Evolutionary conservation across 176 grass and related monocot genomes (phyloP).

Genomic region (Oryza meyeriana): DNA sequence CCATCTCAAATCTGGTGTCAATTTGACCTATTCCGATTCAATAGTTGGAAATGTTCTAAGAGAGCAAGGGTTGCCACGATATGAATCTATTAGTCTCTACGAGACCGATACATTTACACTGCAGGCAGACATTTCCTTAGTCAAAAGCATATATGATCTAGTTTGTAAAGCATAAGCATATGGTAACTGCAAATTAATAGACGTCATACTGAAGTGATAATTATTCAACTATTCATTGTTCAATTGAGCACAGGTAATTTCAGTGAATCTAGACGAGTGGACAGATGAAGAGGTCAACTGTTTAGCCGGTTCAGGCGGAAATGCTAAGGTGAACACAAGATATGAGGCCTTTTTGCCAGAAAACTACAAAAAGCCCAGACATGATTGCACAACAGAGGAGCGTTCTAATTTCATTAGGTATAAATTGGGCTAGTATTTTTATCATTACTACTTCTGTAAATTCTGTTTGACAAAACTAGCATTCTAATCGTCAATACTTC

Average conservation of each 20-base stretch:
- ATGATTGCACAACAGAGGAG: constrained; percentile 69
- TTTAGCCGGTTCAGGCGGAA: constrained; percentile 65
- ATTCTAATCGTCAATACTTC: neutral
- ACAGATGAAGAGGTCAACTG: constrained; percentile 80
- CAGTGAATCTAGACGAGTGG: constrained; percentile 97
- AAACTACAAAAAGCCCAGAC: constrained; percentile 62
- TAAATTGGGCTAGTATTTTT: neutral
- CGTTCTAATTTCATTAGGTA: constrained; percentile 84
- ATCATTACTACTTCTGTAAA: neutral
- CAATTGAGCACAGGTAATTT: constrained; percentile 49
- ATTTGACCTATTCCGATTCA: neutral
- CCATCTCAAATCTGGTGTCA: neutral
- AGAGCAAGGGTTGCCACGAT: neutral
- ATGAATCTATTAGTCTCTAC: neutral
- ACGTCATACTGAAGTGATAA: neutral
- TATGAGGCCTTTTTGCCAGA: constrained; percentile 85
- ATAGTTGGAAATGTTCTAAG: neutral
- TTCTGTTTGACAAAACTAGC: neutral
- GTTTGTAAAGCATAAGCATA: neutral
- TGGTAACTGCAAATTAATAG: neutral
- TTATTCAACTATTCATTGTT: neutral
- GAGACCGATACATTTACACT: neutral
- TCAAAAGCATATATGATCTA: neutral
- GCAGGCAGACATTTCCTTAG: neutral
- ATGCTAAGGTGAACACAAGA: constrained; percentile 70